A percentile compares a stretch with the other conserved stretches of the same genome.
phyloP scores from a whole-genome alignment of 805 yeast genomes.

The Kodamaea neixiangensis region DNA sequence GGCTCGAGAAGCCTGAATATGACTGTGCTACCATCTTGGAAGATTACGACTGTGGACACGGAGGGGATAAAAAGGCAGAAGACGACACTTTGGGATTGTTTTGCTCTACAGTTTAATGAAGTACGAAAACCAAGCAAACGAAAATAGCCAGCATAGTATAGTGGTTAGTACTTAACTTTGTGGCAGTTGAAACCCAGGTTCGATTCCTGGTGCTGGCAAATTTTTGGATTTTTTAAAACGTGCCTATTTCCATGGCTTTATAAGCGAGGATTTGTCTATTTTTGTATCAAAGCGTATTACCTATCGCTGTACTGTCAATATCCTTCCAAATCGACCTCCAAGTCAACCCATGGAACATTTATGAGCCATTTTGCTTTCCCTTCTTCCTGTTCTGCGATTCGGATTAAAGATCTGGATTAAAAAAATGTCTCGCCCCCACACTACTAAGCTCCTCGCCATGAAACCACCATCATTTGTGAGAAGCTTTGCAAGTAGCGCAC shows the following conservation, averaged over 20 bases:
- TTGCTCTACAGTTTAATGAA: neutral
- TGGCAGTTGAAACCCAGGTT: conserved; percentile 53
- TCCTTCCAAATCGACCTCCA: neutral
- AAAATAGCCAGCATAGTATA: conserved; percentile 46
- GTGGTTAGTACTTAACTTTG: conserved; percentile 53
- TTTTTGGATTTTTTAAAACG: conserved; percentile 17
- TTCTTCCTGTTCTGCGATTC: neutral
- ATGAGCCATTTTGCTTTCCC: neutral
- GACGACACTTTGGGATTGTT: conserved; percentile 39
- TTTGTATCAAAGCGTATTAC: too few species aligned
- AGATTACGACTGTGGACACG: conserved; percentile 97
- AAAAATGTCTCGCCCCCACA: neutral
- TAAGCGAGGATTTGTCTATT: too few species aligned
- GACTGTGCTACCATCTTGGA: conserved; percentile 86
- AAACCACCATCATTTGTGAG: neutral
- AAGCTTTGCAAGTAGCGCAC: neutral
- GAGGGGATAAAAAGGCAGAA: conserved; percentile 61
- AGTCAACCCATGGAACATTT: neutral
- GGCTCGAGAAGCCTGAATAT: conserved; percentile 66
- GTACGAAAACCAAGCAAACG: neutral
- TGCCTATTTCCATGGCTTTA: too few species aligned
- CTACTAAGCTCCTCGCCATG: neutral
- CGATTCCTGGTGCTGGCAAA: conserved; percentile 54
- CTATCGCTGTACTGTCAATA: neutral
- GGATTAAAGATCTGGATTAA: neutral